These are phyloP conservation scores for Cystobasidiopsis lactophilus DNA, from an alignment of 768 basidiomycete species.

Conservation along the genomic window DNA sequence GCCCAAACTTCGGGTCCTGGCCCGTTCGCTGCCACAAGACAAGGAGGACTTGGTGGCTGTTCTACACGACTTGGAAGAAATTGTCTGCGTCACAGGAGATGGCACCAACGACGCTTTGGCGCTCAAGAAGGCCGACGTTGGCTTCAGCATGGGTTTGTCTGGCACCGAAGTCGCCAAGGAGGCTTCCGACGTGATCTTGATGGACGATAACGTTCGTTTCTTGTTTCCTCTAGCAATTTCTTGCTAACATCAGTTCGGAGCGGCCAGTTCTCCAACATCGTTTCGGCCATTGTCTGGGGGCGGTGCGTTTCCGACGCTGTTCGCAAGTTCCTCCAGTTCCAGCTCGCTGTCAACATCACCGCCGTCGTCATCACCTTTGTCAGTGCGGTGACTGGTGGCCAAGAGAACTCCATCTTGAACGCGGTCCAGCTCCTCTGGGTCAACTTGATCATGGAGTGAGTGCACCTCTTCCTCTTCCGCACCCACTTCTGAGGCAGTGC, in stretches of 20 bases:
- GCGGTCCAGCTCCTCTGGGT: conserved; percentile 96
- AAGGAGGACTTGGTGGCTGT: conserved; percentile 65
- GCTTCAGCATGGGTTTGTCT: conserved; percentile 80
- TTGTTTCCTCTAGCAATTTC: conserved; percentile 20
- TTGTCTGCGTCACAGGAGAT: conserved; percentile 41
- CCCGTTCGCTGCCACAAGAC: conserved; percentile 6
- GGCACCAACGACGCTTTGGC: conserved; percentile 95
- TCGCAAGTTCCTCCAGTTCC: conserved; percentile 10
- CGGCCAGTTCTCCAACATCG: conserved; percentile 58
- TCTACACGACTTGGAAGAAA: conserved; percentile 37
- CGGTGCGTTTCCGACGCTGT: conserved; percentile 9
- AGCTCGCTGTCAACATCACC: conserved; percentile 44
- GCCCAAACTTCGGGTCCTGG: conserved; percentile 5
- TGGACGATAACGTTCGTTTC: conserved; percentile 46
- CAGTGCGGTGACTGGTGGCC: conserved; percentile 90
- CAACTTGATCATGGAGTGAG: conserved; percentile 37
- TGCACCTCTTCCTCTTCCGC: no score
- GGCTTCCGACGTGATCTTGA: conserved; percentile 88
- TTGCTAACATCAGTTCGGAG: conserved; percentile 67
- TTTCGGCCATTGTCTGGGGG: conserved; percentile 7
- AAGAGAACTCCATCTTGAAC: conserved; percentile 57
- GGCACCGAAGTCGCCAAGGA: conserved; percentile 93
- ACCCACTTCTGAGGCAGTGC: no score
- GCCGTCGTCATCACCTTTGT: conserved; percentile 90
- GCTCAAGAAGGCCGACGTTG: conserved; percentile 87